These are phyloP conservation scores for Tuber brumale DNA, from an alignment of 495 filamentous ascomycete genomes.

Conservation along the genomic window DNA sequence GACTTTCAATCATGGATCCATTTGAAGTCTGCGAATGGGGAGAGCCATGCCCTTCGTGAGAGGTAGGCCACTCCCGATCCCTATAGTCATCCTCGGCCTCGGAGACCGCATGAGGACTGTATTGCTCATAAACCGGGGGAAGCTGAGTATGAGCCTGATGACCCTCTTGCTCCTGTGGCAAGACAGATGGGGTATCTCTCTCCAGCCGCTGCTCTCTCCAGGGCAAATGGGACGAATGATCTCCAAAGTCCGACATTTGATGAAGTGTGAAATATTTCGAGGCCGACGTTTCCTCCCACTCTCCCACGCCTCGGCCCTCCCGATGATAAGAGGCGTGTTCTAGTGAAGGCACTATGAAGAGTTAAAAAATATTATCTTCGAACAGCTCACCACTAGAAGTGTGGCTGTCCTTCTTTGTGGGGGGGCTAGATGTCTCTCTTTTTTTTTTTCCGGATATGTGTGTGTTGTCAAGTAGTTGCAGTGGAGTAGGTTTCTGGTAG, in stretches of 20 bases:
- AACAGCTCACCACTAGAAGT: conserved; percentile 28
- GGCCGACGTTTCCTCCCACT: conserved; percentile 36
- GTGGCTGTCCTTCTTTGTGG: conserved; percentile 12
- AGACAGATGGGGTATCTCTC: conserved; percentile 39
- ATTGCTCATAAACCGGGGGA: conserved; percentile 39
- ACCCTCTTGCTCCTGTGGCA: conserved; percentile 35
- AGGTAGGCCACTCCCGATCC: conserved; percentile 38
- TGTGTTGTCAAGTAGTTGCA: conserved; percentile 4
- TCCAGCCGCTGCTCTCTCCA: conserved; percentile 40
- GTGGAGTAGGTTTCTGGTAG: conserved; percentile 2
- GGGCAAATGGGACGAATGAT: conserved; percentile 37
- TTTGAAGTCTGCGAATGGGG: conserved; percentile 37
- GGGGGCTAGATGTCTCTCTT: conserved; percentile 13
- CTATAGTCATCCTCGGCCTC: conserved; percentile 35
- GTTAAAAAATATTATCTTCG: conserved; percentile 18
- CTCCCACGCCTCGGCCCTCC: conserved; percentile 39
- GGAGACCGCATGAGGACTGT: conserved; percentile 33
- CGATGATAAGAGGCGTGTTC: conserved; percentile 32
- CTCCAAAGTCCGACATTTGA: conserved; percentile 41
- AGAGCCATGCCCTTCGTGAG: conserved; percentile 39
- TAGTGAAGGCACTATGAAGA: conserved; percentile 43
- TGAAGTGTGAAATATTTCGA: conserved; percentile 36
- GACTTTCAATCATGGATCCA: conserved; percentile 41
- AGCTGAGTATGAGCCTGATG: conserved; percentile 36
- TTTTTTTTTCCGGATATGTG: conserved; percentile 5